phyloP scores from a whole-genome alignment of 305 asterid species.

The Fraxinus dipetala region DNA sequence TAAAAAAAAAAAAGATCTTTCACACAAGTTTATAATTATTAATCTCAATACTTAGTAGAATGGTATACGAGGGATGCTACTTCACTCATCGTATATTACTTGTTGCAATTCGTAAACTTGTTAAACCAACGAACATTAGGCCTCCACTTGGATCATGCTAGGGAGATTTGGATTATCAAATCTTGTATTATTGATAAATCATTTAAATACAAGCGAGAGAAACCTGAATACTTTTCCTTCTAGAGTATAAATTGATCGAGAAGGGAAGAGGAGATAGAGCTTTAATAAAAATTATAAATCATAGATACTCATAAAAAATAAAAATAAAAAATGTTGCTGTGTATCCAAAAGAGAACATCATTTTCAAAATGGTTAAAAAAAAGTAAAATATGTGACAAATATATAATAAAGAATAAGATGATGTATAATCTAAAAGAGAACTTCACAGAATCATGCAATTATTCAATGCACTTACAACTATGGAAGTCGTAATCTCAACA shows the following conservation, averaged over 20 bases:
- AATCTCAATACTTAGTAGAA: too few species aligned
- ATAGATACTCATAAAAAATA: not conserved
- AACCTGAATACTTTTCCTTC: not conserved
- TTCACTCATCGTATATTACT: too few species aligned
- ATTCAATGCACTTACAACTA: constrained; percentile 5
- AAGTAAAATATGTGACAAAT: not conserved
- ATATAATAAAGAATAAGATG: constrained; percentile 12
- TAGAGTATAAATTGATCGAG: not conserved
- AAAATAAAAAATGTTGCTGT: constrained; percentile 7
- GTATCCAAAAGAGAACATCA: constrained; percentile 6
- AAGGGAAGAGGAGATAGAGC: not conserved
- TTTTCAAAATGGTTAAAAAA: constrained; percentile 8
- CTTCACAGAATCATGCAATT: constrained; percentile 7
- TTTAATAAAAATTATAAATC: too few species aligned
- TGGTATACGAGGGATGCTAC: too few species aligned
- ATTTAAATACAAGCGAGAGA: too few species aligned
- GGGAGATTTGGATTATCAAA: not conserved
- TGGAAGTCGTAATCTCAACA: constrained; percentile 26
- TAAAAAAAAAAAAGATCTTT: too few species aligned
- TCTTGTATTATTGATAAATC: not conserved
- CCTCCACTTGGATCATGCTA: not conserved
- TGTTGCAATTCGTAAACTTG: not conserved
- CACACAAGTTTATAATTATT: too few species aligned
- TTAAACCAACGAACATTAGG: not conserved
- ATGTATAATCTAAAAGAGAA: constrained; percentile 22